These are phyloP conservation scores for Beta vulgaris DNA, from an alignment of 148 eudicot genomes.

Conservation along the genomic window DNA sequence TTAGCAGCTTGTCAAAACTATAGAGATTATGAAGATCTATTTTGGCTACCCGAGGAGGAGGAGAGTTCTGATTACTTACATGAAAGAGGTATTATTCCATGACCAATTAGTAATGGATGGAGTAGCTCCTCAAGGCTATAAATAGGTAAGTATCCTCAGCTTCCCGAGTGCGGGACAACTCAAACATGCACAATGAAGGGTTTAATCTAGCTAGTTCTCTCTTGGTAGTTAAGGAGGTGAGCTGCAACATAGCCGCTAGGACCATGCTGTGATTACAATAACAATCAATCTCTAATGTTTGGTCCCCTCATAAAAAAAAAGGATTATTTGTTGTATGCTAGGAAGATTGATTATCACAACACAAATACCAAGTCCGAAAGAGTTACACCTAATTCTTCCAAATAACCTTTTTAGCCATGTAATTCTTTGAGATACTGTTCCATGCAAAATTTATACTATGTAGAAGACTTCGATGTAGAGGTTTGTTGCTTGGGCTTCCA, in stretches of 20 bases:
- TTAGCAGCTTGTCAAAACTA: too few relatives aligned
- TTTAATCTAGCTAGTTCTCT: not conserved
- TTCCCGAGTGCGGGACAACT: too few relatives aligned
- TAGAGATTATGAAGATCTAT: too few relatives aligned
- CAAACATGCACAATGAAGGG: too few relatives aligned
- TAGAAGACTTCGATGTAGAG: not conserved
- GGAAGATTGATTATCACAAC: too few relatives aligned
- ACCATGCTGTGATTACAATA: not conserved
- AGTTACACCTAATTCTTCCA: not conserved
- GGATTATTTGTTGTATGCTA: not conserved
- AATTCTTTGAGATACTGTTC: not conserved
- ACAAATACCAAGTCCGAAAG: not conserved
- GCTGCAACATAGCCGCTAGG: not conserved
- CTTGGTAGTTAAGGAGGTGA: not conserved
- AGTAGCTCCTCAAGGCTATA: too few relatives aligned
- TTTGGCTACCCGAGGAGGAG: too few relatives aligned
- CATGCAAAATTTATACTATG: not conserved
- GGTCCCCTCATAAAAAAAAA: not conserved
- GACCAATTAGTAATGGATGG: too few relatives aligned
- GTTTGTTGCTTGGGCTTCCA: too few relatives aligned
- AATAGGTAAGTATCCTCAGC: too few relatives aligned
- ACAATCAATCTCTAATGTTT: not conserved
- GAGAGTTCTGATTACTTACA: too few relatives aligned
- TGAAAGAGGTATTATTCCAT: too few relatives aligned
- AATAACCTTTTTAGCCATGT: not conserved